Base-by-base conservation (phyloP, 306 rosid genomes). In the Lagenaria siceraria region DNA sequence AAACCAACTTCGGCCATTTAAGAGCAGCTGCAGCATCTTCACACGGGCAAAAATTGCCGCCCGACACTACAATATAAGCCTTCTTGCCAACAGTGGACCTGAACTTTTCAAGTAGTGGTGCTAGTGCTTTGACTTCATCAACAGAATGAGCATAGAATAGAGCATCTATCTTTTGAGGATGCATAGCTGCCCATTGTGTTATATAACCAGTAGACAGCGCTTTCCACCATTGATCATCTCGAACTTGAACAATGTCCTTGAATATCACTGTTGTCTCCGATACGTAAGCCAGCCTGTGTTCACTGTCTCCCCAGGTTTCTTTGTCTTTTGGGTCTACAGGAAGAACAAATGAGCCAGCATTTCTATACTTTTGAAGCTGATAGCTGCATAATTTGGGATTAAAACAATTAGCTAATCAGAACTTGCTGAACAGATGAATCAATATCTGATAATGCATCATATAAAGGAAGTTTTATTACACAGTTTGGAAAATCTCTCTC, bases 231-330 rank as follows among this genome's bases (percentile, higher is more conserved):
- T 95, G 99, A 70, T 95, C 97, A 74, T 95, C 99, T 27, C 99
- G 84, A 15, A 92, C 99, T 80, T 88, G 92, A 85, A 95, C 97
- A 65, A 90, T 78, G 84, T 92, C 97, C 74, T 95, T 95, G 87
- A 95, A 95, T 36, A 95, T 95, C 65, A 95, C 99, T 38, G 99
- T 95, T 66, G 99, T 95, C 86, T 92, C 99, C 0, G 99, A 92
- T 33, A 95, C 98, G 65, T 95, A 95, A 21, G 99, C 97, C 6
- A 95, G 90, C 74, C 99, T 87, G 81, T 95, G 99, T 80, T 95
- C 99, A 81, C 97, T 92, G 19, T 95, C 98, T 59, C 99, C 99
- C 99, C 97, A 95, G 17, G 97, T 95, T 86, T 95, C 99, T 84
- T 86, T 92, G 84, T 95, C 97, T 0, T 86, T 88, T 33, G 96